Conservation (phyloP, 257 asterid genomes). For the Cinchona pubescens region DNA sequence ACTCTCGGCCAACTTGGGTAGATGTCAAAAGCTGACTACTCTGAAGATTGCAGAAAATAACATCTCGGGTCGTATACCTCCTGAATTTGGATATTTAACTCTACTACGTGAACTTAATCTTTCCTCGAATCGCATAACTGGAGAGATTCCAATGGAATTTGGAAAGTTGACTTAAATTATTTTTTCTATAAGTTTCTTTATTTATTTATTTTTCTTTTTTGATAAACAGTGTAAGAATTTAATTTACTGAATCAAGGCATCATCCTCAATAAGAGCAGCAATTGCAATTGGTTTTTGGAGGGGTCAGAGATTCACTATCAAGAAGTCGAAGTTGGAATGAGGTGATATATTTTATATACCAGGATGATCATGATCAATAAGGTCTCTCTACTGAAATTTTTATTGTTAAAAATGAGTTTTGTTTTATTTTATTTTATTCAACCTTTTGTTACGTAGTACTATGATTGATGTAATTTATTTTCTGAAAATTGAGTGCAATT, state of each 20-base stretch:
- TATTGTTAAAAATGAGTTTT: conserved; percentile 1
- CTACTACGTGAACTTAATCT: conserved; percentile 28
- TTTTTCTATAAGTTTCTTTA: too few species aligned
- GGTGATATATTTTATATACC: too few species aligned
- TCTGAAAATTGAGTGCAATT: conserved; percentile 9
- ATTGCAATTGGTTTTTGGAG: conserved; percentile 72
- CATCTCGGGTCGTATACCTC: conserved; percentile 32
- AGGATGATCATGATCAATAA: conserved; percentile 5
- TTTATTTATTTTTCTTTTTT: too few species aligned
- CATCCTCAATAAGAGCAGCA: too few species aligned
- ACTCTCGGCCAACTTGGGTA: conserved; percentile 33
- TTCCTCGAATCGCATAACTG: conserved; percentile 31
- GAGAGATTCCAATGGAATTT: too few species aligned
- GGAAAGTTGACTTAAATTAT: too few species aligned
- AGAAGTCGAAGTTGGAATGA: conserved; percentile 74
- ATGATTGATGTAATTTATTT: conserved; percentile 7
- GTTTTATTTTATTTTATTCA: not conserved
- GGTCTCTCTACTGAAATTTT: conserved; percentile 10
- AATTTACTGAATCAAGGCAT: too few species aligned
- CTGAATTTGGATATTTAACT: conserved; percentile 21
- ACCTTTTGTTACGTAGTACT: not conserved
- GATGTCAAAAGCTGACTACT: conserved; percentile 20
- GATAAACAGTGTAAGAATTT: too few species aligned
- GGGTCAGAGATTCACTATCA: conserved; percentile 52
- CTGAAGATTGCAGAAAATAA: conserved; percentile 30